Base-by-base conservation (phyloP, 768 basidiomycete genomes). In the Phylloporus sp. region DNA sequence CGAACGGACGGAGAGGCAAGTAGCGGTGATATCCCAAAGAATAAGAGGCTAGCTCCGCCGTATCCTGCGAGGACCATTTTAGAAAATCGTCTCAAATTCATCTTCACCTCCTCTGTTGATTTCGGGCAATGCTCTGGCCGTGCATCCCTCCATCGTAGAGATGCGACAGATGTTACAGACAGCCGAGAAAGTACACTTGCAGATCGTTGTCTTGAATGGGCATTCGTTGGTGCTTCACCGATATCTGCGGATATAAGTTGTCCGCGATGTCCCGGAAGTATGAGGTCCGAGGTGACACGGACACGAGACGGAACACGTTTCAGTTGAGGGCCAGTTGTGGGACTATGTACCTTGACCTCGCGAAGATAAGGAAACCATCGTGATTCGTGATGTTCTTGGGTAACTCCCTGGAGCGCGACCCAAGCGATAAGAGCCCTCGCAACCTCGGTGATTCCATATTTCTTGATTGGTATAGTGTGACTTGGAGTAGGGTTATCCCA, bases 21-120 rank as follows among this genome's bases (percentile, higher is more conserved):
- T 16, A 59, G 55, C 9, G 71, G 69, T 1, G 79, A 72, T 8
- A 90, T 77, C 7, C 90, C 90, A 56, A 92, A 92, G 70, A 93
- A 91, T 31, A 91, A 68, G 26, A 91, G 74, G 42, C 82, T 84
- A 1, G 89, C 84, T 2, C 91, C 91, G 13, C 90, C 91, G 58
- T 93, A 92, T 3, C 89, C 88, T 2, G 88, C 90, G 7, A 93
- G 73, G 2, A 88, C 86, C 72, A 93, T 81, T 66, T 91, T 90
- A 13, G 88, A 90, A 34, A 90, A 75, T 11, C 91, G 78, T 23
- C 88, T 80, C n/a, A 92, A 69, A 11, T 85, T 88, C 18, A 76
- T 65, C 61, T 85, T 86, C 50, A 89, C 72, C 43, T 86, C 82
- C 2, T 72, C 67, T 55, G 53, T 77, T 68, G 67, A 59, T 50